phyloP scores from a whole-genome alignment of 2,329 filamentous ascomycete species.

The Cladosporium sp. region DNA sequence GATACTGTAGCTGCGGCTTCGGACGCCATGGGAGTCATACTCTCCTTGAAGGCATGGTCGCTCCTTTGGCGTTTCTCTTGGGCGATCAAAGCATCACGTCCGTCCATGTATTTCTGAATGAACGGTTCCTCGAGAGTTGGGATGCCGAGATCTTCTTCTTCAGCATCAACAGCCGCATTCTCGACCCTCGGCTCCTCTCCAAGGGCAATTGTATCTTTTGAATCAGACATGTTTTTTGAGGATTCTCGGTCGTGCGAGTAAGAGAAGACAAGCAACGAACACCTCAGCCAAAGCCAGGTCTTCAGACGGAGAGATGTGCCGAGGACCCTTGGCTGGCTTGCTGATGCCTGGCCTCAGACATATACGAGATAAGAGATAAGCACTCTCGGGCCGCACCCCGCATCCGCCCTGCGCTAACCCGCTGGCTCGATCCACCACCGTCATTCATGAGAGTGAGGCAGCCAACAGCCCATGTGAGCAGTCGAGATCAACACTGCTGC shows the following conservation, averaged over 20 bases:
- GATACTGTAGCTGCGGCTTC: conserved; percentile 77
- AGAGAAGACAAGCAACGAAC: no score
- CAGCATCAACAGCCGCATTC: conserved; percentile 19
- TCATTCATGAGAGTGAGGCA: not conserved
- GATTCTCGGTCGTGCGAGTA: no score
- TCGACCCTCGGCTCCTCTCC: conserved; percentile 8
- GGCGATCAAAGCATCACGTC: conserved; percentile 69
- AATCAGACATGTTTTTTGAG: conserved; percentile 2
- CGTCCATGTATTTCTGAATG: conserved; percentile 74
- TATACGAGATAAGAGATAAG: no score
- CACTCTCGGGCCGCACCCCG: not conserved
- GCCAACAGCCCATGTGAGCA: not conserved
- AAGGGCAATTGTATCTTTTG: not conserved
- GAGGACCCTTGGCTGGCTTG: not conserved
- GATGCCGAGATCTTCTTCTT: conserved; percentile 28
- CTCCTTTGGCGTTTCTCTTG: conserved; percentile 81
- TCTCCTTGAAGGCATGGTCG: conserved; percentile 66
- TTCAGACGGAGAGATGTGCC: not conserved
- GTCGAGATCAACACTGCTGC: not conserved
- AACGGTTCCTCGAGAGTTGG: conserved; percentile 62
- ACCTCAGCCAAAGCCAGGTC: not conserved
- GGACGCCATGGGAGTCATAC: conserved; percentile 72
- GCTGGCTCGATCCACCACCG: not conserved
- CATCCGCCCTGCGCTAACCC: not conserved
- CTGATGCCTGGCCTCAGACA: no score